Percentiles rank a stretch among this genome's conserved stretches.
Evolutionary conservation across 202 grass and related monocot genomes (phyloP).

Genomic region (Digitaria exilis): DNA sequence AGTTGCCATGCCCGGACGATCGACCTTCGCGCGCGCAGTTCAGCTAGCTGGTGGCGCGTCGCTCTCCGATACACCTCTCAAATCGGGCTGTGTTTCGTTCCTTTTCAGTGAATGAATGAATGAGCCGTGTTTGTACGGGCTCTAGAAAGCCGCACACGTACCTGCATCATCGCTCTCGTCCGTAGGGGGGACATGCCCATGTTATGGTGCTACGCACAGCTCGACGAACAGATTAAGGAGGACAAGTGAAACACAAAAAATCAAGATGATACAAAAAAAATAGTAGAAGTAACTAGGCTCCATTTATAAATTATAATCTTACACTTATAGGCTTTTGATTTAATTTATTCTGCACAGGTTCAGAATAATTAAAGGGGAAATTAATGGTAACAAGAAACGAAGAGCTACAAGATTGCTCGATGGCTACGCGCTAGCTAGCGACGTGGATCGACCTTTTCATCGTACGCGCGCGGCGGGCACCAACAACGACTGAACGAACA

Average conservation of each 20-base stretch:
- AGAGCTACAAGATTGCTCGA: conserved; percentile 34
- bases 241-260: too few species aligned
- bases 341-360: conserved; percentile 45
- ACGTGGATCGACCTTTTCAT: background rate
- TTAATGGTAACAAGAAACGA: background rate
- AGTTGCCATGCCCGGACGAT: background rate
- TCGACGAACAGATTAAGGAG: too few species aligned
- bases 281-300: too few species aligned
- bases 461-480: background rate
- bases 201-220: too few species aligned
- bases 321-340: background rate
- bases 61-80: conserved; percentile 17
- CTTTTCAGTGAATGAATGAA: background rate
- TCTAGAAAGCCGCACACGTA: background rate
- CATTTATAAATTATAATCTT: too few species aligned
- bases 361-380: background rate
- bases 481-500: background rate
- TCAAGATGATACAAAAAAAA: too few species aligned
- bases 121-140: background rate
- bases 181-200: too few species aligned
- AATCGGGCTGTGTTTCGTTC: background rate
- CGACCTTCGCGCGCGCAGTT: background rate
- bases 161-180: too few species aligned
- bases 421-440: background rate
- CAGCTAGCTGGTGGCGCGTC: conserved; percentile 33